These are phyloP conservation scores for Trichomonas tenax DNA, from an alignment of 208 protist species.

Conservation along the genomic window DNA sequence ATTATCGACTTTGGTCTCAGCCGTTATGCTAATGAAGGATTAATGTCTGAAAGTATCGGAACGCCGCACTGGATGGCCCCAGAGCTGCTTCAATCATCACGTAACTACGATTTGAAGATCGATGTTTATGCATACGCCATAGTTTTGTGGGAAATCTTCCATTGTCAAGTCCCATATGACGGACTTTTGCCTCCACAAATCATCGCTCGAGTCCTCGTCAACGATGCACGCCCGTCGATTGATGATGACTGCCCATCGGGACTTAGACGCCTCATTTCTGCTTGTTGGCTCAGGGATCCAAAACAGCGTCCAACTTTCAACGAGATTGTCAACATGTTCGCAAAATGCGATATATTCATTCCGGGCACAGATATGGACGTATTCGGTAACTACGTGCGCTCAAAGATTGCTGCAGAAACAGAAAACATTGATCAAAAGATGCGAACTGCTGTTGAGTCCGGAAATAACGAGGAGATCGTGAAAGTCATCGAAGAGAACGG, in stretches of 20 bases:
- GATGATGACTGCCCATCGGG: background rate
- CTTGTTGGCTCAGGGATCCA: background rate
- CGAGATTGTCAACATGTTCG: background rate
- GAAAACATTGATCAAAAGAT: background rate
- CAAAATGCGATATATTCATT: background rate
- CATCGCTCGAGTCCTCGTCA: background rate
- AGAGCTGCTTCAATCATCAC: background rate
- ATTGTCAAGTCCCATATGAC: background rate
- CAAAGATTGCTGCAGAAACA: background rate
- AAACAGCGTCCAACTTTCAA: background rate
- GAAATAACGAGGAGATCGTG: background rate
- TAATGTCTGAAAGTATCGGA: background rate
- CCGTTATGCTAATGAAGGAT: background rate
- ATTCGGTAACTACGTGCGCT: background rate
- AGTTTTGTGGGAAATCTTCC: background rate
- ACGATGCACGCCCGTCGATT: background rate
- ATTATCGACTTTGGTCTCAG: background rate
- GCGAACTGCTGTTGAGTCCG: background rate
- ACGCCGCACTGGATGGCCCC: background rate
- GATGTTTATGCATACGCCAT: conserved; percentile 18
- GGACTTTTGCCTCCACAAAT: background rate
- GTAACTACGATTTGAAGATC: background rate
- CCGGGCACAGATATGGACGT: background rate
- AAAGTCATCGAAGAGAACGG: background rate
- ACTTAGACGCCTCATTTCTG: background rate